phyloP scores from a whole-genome alignment of 148 eudicot genomes.

The Vaccinium corymbosum region DNA sequence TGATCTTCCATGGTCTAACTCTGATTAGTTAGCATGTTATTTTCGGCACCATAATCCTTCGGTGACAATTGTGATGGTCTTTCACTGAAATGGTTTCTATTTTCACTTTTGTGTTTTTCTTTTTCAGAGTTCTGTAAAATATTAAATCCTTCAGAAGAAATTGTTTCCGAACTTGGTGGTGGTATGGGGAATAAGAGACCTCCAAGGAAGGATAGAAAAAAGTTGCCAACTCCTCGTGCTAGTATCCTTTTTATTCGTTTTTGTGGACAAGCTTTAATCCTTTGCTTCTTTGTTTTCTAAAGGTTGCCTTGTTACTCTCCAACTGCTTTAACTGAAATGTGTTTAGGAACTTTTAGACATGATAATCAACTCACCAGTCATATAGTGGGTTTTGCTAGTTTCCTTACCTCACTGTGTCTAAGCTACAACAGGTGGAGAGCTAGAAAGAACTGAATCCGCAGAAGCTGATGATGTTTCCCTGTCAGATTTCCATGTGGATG shows the following conservation, averaged over 20 bases:
- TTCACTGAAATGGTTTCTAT: background rate
- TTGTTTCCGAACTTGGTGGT: slow-evolving; percentile 36
- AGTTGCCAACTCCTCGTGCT: slow-evolving; percentile 31
- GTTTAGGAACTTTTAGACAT: background rate
- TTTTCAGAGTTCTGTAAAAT: slow-evolving; percentile 64
- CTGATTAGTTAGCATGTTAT: background rate
- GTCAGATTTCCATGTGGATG: slow-evolving; percentile 25
- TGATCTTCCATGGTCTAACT: background rate
- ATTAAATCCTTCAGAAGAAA: slow-evolving; percentile 35
- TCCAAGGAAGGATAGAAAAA: slow-evolving; percentile 58
- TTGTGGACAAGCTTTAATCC: background rate
- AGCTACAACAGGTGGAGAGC: slow-evolving; percentile 30
- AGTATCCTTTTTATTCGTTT: slow-evolving; percentile 47
- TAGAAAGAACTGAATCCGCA: slow-evolving; percentile 19
- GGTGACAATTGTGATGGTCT: background rate
- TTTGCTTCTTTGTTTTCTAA: slow-evolving; percentile 3
- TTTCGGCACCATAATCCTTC: background rate
- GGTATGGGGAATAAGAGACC: slow-evolving; percentile 45
- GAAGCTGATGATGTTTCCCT: slow-evolving; percentile 31
- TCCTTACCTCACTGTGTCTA: slow-evolving; percentile 34
- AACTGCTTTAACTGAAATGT: slow-evolving; percentile 7
- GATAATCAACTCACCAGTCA: background rate
- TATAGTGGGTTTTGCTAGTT: background rate
- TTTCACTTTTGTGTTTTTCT: background rate
- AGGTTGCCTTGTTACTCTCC: slow-evolving; percentile 14